Evolutionary conservation across 306 rosid genomes (phyloP).

Genomic region (Vigna angularis): DNA sequence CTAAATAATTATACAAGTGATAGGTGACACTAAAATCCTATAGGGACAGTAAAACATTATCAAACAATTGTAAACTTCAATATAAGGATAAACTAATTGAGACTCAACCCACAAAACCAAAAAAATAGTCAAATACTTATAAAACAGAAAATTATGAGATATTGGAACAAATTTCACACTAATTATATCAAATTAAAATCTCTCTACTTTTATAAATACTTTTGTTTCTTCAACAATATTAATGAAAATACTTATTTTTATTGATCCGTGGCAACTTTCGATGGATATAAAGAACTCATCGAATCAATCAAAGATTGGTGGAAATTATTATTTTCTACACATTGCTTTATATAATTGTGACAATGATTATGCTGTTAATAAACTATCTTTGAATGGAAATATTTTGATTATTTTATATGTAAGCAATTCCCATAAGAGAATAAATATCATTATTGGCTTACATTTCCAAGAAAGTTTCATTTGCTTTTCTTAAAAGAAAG

Average conservation of each 20-base stretch:
- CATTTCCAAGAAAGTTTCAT: conserved; percentile 36
- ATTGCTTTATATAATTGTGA: background rate
- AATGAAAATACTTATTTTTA: background rate
- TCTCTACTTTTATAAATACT: background rate
- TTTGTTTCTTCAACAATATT: background rate
- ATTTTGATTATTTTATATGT: background rate
- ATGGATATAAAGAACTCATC: background rate
- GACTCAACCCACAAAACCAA: too few relatives aligned
- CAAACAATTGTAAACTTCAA: too few relatives aligned
- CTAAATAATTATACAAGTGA: too few relatives aligned
- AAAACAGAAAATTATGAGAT: too few relatives aligned
- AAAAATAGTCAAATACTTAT: too few relatives aligned
- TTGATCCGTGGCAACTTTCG: background rate
- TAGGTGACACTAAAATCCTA: too few relatives aligned
- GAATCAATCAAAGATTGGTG: background rate
- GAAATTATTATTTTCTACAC: background rate
- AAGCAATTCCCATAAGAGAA: conserved; percentile 13
- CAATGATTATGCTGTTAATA: background rate
- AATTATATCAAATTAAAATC: too few relatives aligned
- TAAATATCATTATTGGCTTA: conserved; percentile 21
- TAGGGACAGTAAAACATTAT: too few relatives aligned
- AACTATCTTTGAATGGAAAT: background rate
- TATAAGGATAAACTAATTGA: too few relatives aligned
- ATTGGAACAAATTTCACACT: too few relatives aligned
- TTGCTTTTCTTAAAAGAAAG: conserved; percentile 23